Base-by-base conservation (phyloP, 371 early-diverging fungal species). In the Zopfochytrium polystomum region DNA sequence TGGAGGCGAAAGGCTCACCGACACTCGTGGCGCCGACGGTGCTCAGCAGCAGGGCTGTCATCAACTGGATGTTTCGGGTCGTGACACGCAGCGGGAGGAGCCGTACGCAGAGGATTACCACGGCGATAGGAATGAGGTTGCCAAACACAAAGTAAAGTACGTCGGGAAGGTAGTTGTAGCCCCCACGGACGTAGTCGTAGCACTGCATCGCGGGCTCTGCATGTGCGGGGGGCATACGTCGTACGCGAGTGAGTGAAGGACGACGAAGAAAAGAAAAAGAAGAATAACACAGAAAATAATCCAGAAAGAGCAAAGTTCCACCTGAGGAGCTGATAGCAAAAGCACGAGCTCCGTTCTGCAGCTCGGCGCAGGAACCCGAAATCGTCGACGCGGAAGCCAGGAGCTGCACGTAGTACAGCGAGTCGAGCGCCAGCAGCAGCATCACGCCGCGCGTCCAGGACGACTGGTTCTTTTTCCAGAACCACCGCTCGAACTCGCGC, bases 401-500 rank as follows among this genome's bases (percentile, higher is more conserved):
- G 33, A 47, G 55, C 26, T 49, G 56, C 38, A 25, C 48, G 44
- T 55, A 66, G n/a, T 55, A 42, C 7, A 38, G 23, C 20, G 49
- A 11, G 20, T 35, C 25, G 26, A 45, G 34, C 1, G 15, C 35
- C 18, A 53, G 32, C 26, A 59, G 25, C 3, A 31, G 29, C 2
- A 38, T 23, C 4, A 43, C 9, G 23, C 54, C 29, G 13, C 43
- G n/a, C 23, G 47, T 44, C 61, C 61, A 66, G n/a, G 51, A 26
- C 34, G 30, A 22, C 30, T 46, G 27, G 52, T 66, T 59, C 51
- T 48, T 54, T 34, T 53, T 34, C 56, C 60, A 66, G 32, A 22
- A 57, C 66, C 66, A 66, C 18, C 56, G 3, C 35, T 55, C 38
- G 49, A 60, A 66, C 30, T 66, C 60, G 26, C 66, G 43, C 44